Conservation (phyloP, 768 basidiomycete genomes). For the Tylopilus balloui region DNA sequence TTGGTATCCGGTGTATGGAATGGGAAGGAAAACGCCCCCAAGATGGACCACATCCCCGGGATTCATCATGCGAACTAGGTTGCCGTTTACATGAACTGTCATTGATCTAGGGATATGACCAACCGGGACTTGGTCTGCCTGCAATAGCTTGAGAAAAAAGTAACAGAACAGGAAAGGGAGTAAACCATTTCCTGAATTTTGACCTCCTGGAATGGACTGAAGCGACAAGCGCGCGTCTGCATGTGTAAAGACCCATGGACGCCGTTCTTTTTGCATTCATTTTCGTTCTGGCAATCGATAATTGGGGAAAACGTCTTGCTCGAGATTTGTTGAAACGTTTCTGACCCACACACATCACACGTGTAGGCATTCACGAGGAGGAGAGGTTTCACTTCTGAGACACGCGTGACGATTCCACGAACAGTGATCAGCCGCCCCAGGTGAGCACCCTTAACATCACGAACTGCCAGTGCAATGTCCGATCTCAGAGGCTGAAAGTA, state of each 20-base stretch:
- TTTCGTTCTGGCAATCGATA: slow-evolving; percentile 79
- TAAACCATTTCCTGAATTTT: slow-evolving; percentile 98
- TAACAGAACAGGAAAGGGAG: neutral
- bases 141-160: slow-evolving; percentile 10
- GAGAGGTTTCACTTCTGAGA: slow-evolving; percentile 97
- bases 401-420: slow-evolving; percentile 96
- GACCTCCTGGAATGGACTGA: slow-evolving; percentile 97
- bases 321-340: slow-evolving; percentile 97
- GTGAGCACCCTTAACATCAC: slow-evolving; percentile 80
- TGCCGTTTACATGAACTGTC: slow-evolving; percentile 93
- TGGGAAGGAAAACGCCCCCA: slow-evolving; percentile 95
- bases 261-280: slow-evolving; percentile 81
- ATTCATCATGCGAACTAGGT: slow-evolving; percentile 83
- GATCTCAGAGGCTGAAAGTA: slow-evolving; percentile 88
- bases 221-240: slow-evolving; percentile 97
- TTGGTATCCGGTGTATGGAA: slow-evolving; percentile 96
- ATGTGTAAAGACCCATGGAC: slow-evolving; percentile 91
- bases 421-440: slow-evolving; percentile 95
- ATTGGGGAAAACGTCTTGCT: slow-evolving; percentile 89
- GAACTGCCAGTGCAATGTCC: slow-evolving; percentile 78
- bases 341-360: slow-evolving; percentile 96
- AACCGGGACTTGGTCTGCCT: slow-evolving; percentile 99
- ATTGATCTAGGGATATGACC: slow-evolving; percentile 98
- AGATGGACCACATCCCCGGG: slow-evolving; percentile 95
- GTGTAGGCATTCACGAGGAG: slow-evolving; percentile 97